Percentiles rank a stretch among this genome's conserved stretches.
Conservation (phyloP, 1,139 yeast genomes). For the Suhomyces bribrorum region DNA sequence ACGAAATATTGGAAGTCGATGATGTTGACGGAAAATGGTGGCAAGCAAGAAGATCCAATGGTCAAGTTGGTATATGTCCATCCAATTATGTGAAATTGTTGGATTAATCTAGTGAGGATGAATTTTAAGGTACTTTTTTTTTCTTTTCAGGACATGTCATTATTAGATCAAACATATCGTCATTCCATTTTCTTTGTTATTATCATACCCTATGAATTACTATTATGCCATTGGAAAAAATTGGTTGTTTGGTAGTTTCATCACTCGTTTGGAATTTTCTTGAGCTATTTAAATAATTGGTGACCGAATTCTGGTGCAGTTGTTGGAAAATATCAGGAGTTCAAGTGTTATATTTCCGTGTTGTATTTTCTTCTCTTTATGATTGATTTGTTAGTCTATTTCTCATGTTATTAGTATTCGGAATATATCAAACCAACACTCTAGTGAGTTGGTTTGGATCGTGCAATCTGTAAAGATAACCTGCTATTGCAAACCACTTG, state of each 20-base stretch:
- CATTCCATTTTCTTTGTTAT: not conserved
- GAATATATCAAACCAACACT: not conserved
- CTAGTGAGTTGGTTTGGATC: not conserved
- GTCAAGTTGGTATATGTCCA: slow-evolving; percentile 96
- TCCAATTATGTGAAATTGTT: slow-evolving; percentile 85
- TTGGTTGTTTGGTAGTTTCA: not conserved
- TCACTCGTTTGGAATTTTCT: too few relatives aligned
- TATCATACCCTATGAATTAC: not conserved
- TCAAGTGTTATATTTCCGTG: not conserved
- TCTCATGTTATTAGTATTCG: slow-evolving; percentile 3
- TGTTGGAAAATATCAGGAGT: slow-evolving; percentile 1
- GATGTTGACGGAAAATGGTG: slow-evolving; percentile 98
- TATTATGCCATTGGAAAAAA: not conserved
- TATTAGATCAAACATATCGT: not conserved
- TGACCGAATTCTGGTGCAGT: not conserved
- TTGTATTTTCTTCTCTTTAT: slow-evolving; percentile 5
- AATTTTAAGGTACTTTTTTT: not conserved
- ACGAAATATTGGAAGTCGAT: slow-evolving; percentile 85
- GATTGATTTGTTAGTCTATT: slow-evolving; percentile 5
- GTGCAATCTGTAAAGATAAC: too few relatives aligned
- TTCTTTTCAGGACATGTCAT: not conserved
- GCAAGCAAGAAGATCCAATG: slow-evolving; percentile 89
- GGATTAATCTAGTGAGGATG: slow-evolving; percentile 25
- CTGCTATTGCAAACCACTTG: too few relatives aligned
- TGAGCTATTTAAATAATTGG: too few relatives aligned